Evolutionary conservation across 805 yeast species (phyloP).

Genomic region (Lipomyces oligophaga): DNA sequence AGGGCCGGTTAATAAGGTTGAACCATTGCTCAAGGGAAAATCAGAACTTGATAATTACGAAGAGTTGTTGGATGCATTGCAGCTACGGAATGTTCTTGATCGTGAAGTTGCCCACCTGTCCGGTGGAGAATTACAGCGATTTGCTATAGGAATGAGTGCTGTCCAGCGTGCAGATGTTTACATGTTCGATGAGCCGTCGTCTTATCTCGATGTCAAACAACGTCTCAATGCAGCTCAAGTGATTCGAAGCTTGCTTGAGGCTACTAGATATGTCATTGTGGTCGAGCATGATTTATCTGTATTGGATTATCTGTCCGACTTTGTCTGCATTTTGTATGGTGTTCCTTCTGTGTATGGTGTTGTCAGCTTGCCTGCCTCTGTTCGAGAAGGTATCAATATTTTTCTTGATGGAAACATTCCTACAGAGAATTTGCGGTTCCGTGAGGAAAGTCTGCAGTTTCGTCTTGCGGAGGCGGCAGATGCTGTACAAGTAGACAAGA

Average conservation of each 20-base stretch:
- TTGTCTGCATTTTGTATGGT: slow-evolving; percentile 94
- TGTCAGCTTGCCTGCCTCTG: slow-evolving; percentile 92
- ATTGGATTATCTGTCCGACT: slow-evolving; percentile 93
- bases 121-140: slow-evolving; percentile 98
- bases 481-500: slow-evolving; percentile 67
- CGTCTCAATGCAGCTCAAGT: slow-evolving; percentile 96
- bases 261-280: slow-evolving; percentile 77
- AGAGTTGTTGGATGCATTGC: slow-evolving; percentile 63
- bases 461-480: slow-evolving; percentile 88
- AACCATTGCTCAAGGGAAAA: slow-evolving; percentile 72
- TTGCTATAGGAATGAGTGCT: slow-evolving; percentile 96
- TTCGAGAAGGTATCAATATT: slow-evolving; percentile 98
- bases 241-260: slow-evolving; percentile 76
- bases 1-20: slow-evolving; percentile 83
- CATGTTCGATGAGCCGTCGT: slow-evolving; percentile 99
- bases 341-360: slow-evolving; percentile 99
- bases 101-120: slow-evolving; percentile 89
- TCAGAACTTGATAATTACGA: slow-evolving; percentile 68
- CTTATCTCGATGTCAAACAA: slow-evolving; percentile 96
- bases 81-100: slow-evolving; percentile 67
- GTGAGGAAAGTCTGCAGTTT: slow-evolving; percentile 93
- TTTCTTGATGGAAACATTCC: slow-evolving; percentile 98
- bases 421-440: slow-evolving; percentile 92
- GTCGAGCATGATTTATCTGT: slow-evolving; percentile 99
- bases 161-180: slow-evolving; percentile 92